These are phyloP conservation scores for Grosmannia clavigera DNA, from an alignment of 2,329 filamentous ascomycete genomes.

Conservation along the genomic window DNA sequence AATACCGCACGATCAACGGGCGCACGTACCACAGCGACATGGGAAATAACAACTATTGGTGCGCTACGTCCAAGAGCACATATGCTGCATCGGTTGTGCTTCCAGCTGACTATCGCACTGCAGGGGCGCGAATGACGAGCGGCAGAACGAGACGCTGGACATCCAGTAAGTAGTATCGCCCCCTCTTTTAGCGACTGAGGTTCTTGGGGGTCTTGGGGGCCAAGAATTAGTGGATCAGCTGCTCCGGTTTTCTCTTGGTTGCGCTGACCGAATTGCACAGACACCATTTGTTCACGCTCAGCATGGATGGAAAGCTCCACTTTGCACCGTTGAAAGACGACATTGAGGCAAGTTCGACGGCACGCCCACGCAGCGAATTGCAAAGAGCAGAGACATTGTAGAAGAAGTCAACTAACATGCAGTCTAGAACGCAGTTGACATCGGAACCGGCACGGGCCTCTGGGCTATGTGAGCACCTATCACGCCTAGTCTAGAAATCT, in stretches of 20 bases:
- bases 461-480: slow-evolving; percentile 26
- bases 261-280: slow-evolving; percentile 2
- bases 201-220: too few relatives aligned
- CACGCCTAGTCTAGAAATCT: not conserved
- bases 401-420: not conserved
- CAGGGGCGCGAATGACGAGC: slow-evolving; percentile 17
- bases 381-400: too few relatives aligned
- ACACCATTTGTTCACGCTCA: slow-evolving; percentile 16
- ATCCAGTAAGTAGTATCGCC: slow-evolving; percentile 12
- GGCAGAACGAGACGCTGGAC: slow-evolving; percentile 20
- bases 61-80: not conserved
- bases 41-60: slow-evolving; percentile 17
- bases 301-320: slow-evolving; percentile 14
- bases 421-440: slow-evolving; percentile 16
- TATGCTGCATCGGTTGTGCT: not conserved
- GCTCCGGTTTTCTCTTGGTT: too few relatives aligned
- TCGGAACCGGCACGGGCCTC: slow-evolving; percentile 38
- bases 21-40: slow-evolving; percentile 18
- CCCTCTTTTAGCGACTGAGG: too few relatives aligned
- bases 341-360: not conserved
- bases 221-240: too few relatives aligned
- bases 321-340: slow-evolving; percentile 15
- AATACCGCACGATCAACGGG: slow-evolving; percentile 18
- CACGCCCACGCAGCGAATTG: not conserved
- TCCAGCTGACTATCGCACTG: not conserved